These are phyloP conservation scores for Digitaria exilis DNA, from an alignment of 202 grass and related monocot genomes.

Conservation along the genomic window DNA sequence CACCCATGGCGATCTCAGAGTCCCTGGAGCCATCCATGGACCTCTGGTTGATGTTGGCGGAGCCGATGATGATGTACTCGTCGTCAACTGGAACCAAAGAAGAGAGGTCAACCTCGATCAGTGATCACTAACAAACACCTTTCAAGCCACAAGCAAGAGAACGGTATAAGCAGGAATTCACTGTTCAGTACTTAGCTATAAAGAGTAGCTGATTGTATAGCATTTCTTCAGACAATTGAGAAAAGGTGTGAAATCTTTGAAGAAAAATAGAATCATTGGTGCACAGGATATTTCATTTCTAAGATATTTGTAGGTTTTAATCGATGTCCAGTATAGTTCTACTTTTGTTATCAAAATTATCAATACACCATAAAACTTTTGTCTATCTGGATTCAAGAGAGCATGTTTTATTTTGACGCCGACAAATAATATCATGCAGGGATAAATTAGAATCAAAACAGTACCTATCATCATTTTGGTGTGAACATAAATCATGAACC, in stretches of 20 bases:
- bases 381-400: no score
- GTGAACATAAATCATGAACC: conserved; percentile 99
- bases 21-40: conserved; percentile 92
- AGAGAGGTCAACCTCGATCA: conserved; percentile 15
- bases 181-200: neutral
- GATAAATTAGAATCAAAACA: neutral
- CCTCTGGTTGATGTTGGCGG: conserved; percentile 98
- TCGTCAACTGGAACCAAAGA: conserved; percentile 74
- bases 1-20: conserved; percentile 94
- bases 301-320: neutral
- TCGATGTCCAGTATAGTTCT: neutral
- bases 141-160: neutral
- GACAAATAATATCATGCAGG: neutral
- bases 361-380: no score
- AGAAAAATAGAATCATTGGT: neutral
- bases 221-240: neutral
- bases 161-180: neutral
- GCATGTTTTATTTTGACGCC: neutral
- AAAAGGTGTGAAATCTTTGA: neutral
- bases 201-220: neutral
- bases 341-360: neutral
- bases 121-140: neutral
- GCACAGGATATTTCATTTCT: neutral
- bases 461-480: conserved; percentile 98
- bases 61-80: conserved; percentile 92